These are phyloP conservation scores for Neophaeococcomyces aloes DNA, from an alignment of 2,329 filamentous ascomycete species.

Conservation along the genomic window DNA sequence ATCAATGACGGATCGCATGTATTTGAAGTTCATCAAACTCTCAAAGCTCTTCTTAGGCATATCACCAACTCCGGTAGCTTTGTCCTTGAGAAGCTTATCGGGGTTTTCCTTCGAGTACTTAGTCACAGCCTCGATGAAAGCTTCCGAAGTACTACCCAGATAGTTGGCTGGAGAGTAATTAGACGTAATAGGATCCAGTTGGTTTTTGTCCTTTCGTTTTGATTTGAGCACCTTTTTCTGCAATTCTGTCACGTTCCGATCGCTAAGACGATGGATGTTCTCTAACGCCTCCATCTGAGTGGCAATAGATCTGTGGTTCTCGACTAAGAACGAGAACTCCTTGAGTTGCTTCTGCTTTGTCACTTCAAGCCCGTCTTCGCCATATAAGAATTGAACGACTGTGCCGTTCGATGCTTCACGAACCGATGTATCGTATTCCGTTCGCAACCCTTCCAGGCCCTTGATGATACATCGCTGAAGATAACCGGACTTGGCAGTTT, in stretches of 20 bases:
- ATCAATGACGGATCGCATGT: conserved; percentile 81
- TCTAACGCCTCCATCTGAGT: conserved; percentile 61
- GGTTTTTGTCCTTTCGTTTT: conserved; percentile 34
- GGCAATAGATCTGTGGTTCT: conserved; percentile 73
- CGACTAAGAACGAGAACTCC: conserved; percentile 80
- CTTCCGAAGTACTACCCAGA: conserved; percentile 80
- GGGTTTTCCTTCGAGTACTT: conserved; percentile 69
- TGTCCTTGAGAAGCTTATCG: conserved; percentile 48
- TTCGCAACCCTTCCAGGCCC: conserved; percentile 89
- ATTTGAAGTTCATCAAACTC: conserved; percentile 79
- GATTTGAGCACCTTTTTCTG: conserved; percentile 58
- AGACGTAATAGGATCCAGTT: conserved; percentile 64
- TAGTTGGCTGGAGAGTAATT: conserved; percentile 65
- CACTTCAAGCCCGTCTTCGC: conserved; percentile 89
- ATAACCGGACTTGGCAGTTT: conserved; percentile 94
- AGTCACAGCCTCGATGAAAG: conserved; percentile 62
- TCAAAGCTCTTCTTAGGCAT: conserved; percentile 65
- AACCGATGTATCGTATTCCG: conserved; percentile 88
- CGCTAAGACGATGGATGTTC: conserved; percentile 8
- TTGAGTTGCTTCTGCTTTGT: conserved; percentile 86
- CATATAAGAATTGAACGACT: conserved; percentile 89
- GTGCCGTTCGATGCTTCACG: conserved; percentile 79
- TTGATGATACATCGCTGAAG: conserved; percentile 95
- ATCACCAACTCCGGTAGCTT: conserved; percentile 41
- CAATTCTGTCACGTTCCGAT: conserved; percentile 25